Conservation (phyloP, 2,329 filamentous ascomycete species). For the Bretziella fagacearum region DNA sequence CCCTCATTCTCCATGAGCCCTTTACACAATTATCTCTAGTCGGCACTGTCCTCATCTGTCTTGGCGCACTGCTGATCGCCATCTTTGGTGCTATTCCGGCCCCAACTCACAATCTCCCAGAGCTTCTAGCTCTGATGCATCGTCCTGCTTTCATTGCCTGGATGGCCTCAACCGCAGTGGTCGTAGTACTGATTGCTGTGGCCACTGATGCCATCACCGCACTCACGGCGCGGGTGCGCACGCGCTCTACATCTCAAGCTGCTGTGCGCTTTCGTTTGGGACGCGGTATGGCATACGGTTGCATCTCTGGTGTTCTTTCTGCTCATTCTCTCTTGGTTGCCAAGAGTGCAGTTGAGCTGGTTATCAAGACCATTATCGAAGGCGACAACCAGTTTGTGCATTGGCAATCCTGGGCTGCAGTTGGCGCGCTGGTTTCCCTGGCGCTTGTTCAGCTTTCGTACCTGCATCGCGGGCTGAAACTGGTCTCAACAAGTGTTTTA, state of each 20-base stretch:
- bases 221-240: constrained; percentile 25
- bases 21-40: constrained; percentile 88
- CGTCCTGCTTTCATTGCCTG: constrained; percentile 66
- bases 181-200: constrained; percentile 53
- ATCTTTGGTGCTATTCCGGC: constrained; percentile 88
- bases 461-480: constrained; percentile 78
- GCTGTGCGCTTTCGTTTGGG: constrained; percentile 47
- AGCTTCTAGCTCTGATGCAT: constrained; percentile 60
- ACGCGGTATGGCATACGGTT: constrained; percentile 73
- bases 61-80: constrained; percentile 79
- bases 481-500: constrained; percentile 86
- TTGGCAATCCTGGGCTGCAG: constrained; percentile 88
- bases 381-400: constrained; percentile 83
- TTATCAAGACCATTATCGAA: constrained; percentile 73
- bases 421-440: constrained; percentile 62
- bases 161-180: constrained; percentile 64
- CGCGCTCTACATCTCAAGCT: constrained; percentile 35
- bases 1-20: constrained; percentile 76
- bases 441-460: constrained; percentile 90
- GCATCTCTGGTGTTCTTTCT: constrained; percentile 81
- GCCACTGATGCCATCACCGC: constrained; percentile 39
- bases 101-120: constrained; percentile 71
- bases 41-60: constrained; percentile 75
- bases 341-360: constrained; percentile 87
- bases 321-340: constrained; percentile 86